phyloP scores from a whole-genome alignment of 163 green algal genomes.

The Coccomyxa subellipsoidea region DNA sequence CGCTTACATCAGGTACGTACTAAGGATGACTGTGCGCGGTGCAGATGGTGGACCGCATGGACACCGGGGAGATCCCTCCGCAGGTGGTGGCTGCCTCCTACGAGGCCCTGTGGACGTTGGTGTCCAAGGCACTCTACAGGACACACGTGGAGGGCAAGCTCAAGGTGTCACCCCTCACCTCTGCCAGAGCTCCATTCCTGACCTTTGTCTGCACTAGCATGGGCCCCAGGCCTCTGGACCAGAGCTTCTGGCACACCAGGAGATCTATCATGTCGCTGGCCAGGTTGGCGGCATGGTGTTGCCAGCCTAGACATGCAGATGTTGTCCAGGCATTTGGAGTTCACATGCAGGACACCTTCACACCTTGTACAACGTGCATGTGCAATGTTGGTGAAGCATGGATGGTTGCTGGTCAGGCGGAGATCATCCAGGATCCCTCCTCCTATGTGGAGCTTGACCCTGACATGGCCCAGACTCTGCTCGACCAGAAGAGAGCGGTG shows the following conservation, averaged over 20 bases:
- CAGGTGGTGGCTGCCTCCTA: slow-evolving; percentile 58
- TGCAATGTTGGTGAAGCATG: neutral
- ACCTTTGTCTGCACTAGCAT: neutral
- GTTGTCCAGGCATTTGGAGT: no score
- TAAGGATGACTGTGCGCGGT: no score
- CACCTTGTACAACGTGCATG: no score
- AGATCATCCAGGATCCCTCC: slow-evolving; percentile 69
- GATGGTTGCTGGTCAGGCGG: slow-evolving; percentile 14
- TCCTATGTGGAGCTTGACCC: slow-evolving; percentile 81
- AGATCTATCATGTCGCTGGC: no score
- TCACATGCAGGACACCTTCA: no score
- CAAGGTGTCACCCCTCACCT: slow-evolving; percentile 46
- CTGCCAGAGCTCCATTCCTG: neutral
- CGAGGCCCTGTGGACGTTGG: slow-evolving; percentile 62
- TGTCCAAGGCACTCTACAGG: slow-evolving; percentile 81
- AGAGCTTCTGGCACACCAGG: no score
- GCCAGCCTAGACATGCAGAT: no score
- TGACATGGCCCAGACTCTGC: slow-evolving; percentile 75
- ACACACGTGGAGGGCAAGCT: slow-evolving; percentile 93
- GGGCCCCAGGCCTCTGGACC: no score
- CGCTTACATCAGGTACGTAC: no score
- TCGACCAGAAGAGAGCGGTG: slow-evolving; percentile 76
- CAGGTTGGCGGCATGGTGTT: no score
- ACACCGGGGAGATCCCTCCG: slow-evolving; percentile 57
- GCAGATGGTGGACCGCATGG: slow-evolving; percentile 87